A percentile compares a stretch with the other conserved stretches of the same genome.
Evolutionary conservation across 1,139 yeast genomes (phyloP).

Genomic region (Kodamaea anthophila): DNA sequence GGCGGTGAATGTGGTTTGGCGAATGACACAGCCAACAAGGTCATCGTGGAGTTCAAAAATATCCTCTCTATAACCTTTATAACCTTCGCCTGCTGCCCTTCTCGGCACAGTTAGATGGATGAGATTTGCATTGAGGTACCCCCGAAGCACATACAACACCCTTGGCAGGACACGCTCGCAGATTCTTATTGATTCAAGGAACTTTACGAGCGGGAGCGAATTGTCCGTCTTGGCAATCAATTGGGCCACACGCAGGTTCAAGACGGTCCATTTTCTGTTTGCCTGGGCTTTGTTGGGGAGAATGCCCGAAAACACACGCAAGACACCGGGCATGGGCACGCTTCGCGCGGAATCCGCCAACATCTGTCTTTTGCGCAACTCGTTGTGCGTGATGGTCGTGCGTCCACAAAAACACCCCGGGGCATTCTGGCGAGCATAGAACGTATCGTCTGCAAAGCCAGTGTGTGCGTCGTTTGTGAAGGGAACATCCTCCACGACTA

Average conservation of each 20-base stretch:
- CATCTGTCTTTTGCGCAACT: slow-evolving; percentile 3
- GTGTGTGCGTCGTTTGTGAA: slow-evolving; percentile 11
- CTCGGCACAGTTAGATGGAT: slow-evolving; percentile 15
- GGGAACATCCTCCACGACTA: slow-evolving; percentile 10
- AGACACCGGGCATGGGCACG: not conserved
- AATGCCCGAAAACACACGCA: not conserved
- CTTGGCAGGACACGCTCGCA: not conserved
- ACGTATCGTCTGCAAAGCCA: slow-evolving; percentile 16
- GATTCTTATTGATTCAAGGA: no score
- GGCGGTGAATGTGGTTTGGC: slow-evolving; percentile 27
- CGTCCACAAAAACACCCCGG: slow-evolving; percentile 1
- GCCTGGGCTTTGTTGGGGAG: not conserved
- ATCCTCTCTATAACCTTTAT: no score
- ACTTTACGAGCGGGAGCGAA: not conserved
- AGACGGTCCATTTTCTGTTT: no score
- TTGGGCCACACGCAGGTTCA: no score
- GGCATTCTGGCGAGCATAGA: slow-evolving; percentile 2
- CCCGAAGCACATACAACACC: not conserved
- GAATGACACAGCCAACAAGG: slow-evolving; percentile 16
- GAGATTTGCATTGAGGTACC: slow-evolving; percentile 16
- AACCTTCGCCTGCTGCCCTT: slow-evolving; percentile 1
- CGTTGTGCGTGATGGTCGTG: slow-evolving; percentile 1
- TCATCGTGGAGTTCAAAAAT: slow-evolving; percentile 2
- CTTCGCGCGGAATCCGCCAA: not conserved
- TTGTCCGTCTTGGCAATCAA: not conserved